phyloP scores from a whole-genome alignment of 176 grass and related monocot species.

The Carex littledalei region DNA sequence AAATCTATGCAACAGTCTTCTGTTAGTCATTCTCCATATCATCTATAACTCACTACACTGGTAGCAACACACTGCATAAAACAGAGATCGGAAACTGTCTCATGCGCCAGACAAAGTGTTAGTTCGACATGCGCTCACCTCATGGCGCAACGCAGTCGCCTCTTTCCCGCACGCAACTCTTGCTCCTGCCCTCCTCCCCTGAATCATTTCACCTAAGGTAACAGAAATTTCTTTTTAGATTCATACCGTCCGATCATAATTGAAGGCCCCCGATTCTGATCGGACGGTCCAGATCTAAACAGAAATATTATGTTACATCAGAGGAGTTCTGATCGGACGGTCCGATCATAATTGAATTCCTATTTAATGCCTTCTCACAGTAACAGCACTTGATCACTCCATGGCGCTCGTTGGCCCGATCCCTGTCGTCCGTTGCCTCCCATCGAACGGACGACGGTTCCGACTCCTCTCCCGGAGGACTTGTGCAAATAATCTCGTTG shows the following conservation, averaged over 20 bases:
- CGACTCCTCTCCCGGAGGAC: slow-evolving; percentile 26
- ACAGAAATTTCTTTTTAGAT: no score
- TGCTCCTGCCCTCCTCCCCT: slow-evolving; percentile 26
- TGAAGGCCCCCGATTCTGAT: no score
- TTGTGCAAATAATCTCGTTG: slow-evolving; percentile 21
- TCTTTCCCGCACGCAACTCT: slow-evolving; percentile 81
- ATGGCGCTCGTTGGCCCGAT: slow-evolving; percentile 44
- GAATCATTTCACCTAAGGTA: no score
- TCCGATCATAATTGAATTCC: no score
- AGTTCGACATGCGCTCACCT: slow-evolving; percentile 60
- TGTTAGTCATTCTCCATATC: background rate
- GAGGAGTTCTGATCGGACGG: no score
- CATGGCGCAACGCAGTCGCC: slow-evolving; percentile 62
- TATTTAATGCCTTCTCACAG: background rate
- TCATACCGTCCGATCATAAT: no score
- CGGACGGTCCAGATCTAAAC: no score
- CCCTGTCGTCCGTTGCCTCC: slow-evolving; percentile 23
- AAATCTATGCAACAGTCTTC: background rate
- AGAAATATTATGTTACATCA: no score
- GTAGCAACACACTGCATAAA: background rate
- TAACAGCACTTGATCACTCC: background rate
- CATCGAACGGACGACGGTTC: background rate
- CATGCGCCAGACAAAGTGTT: slow-evolving; percentile 11
- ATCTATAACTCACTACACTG: background rate
- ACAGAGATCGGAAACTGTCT: background rate